Percentiles rank a stretch among this genome's conserved stretches.
Evolutionary conservation across 148 eudicot species (phyloP).

Genomic region (Silene uniflora): DNA sequence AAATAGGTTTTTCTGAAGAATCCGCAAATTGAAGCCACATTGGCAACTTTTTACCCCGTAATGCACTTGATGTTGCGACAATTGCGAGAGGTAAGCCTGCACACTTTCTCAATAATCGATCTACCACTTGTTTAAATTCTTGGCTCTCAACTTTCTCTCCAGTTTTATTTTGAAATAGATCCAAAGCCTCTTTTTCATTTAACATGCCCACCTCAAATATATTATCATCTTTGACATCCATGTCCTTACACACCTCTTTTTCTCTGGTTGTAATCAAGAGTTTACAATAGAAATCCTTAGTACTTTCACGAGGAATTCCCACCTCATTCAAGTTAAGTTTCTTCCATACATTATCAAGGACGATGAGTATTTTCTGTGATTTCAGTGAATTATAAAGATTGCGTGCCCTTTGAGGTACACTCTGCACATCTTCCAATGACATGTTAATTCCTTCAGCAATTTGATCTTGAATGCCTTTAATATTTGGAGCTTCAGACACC

Average conservation of each 20-base stretch:
- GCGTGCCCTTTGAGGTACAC: not conserved
- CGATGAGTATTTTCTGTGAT: not conserved
- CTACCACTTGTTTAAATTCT: not conserved
- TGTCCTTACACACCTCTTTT: too few relatives aligned
- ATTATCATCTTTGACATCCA: too few relatives aligned
- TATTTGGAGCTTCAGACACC: slow-evolving; percentile 17
- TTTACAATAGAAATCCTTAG: too few relatives aligned
- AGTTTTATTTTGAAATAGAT: not conserved
- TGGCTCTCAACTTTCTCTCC: not conserved
- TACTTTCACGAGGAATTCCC: too few relatives aligned
- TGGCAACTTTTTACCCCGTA: not conserved
- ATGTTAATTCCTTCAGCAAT: too few relatives aligned
- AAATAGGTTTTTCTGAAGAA: slow-evolving; percentile 3
- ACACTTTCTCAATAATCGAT: not conserved
- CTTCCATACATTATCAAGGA: too few relatives aligned
- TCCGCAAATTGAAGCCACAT: not conserved
- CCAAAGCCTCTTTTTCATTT: too few relatives aligned
- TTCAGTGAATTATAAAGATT: not conserved
- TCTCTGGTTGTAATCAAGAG: too few relatives aligned
- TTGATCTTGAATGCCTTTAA: slow-evolving; percentile 12
- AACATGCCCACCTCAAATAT: too few relatives aligned
- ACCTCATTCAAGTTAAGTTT: too few relatives aligned
- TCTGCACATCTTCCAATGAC: not conserved
- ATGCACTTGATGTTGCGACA: too few relatives aligned
- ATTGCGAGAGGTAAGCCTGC: too few relatives aligned